Percentiles rank a stretch among this genome's conserved stretches.
Evolutionary conservation across 306 rosid species (phyloP).

Genomic region (Prunus armeniaca): DNA sequence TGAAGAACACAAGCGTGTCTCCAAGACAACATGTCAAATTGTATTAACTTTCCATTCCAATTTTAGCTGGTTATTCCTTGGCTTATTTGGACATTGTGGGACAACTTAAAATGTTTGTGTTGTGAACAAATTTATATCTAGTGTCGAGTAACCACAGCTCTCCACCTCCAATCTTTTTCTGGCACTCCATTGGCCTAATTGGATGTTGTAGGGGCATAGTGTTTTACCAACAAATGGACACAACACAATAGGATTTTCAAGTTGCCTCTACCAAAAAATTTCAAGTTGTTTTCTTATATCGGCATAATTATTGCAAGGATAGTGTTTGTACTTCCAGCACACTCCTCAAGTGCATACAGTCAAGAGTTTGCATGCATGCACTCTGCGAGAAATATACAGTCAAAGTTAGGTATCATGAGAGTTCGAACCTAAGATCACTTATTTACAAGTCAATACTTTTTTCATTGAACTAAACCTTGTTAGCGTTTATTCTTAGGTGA

Average conservation of each 20-base stretch:
- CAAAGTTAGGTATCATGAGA: too few relatives aligned
- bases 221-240: too few relatives aligned
- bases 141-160: not conserved
- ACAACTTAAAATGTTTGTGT: not conserved
- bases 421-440: rapidly evolving
- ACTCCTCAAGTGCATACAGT: too few relatives aligned
- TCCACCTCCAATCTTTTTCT: not conserved
- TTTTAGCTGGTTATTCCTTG: not conserved
- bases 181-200: not conserved
- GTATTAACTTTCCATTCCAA: not conserved
- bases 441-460: too few relatives aligned
- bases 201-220: conserved; percentile 4
- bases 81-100: not conserved
- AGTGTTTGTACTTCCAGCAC: too few relatives aligned
- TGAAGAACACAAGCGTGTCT: not conserved
- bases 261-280: too few relatives aligned
- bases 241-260: too few relatives aligned
- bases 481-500: too few relatives aligned
- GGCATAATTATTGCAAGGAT: too few relatives aligned
- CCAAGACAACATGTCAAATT: not conserved
- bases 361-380: too few relatives aligned
- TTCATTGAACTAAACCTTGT: not conserved
- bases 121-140: not conserved
- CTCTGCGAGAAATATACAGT: too few relatives aligned
- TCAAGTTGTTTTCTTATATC: too few relatives aligned